phyloP scores from a whole-genome alignment of 2,329 filamentous ascomycete genomes.

The Xylariales sp. region DNA sequence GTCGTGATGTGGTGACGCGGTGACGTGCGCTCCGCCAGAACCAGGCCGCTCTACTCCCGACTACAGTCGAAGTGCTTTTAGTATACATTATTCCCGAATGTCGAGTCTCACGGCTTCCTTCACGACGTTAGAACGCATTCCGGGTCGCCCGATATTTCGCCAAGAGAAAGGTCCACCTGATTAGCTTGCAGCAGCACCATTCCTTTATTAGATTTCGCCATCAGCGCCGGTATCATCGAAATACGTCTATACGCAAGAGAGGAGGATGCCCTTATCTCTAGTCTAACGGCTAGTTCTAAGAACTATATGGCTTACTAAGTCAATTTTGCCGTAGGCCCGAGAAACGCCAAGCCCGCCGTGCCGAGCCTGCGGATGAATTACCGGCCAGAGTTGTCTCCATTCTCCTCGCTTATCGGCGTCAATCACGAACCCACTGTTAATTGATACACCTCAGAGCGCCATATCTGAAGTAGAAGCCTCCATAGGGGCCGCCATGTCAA shows the following conservation, averaged over 20 bases:
- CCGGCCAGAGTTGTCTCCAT: no score
- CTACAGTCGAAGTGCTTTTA: background rate
- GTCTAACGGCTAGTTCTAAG: background rate
- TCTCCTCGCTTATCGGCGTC: no score
- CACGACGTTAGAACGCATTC: no score
- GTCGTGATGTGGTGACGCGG: background rate
- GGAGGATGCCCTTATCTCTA: background rate
- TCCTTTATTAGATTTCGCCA: conserved; percentile 4
- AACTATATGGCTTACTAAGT: background rate
- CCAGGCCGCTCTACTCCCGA: background rate
- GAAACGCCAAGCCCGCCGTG: no score
- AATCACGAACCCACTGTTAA: no score
- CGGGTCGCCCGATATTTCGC: background rate
- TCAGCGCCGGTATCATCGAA: conserved; percentile 1
- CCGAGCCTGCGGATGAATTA: no score
- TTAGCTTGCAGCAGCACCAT: conserved; percentile 5
- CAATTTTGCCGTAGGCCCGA: background rate
- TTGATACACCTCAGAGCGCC: no score
- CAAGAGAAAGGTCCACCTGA: background rate
- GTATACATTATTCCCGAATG: no score
- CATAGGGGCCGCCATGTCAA: no score
- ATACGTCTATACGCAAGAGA: background rate
- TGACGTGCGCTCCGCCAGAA: background rate
- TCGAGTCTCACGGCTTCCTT: background rate
- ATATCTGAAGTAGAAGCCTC: no score